A percentile compares a stretch with the other conserved stretches of the same genome.
Evolutionary conservation across 2,329 filamentous ascomycete species (phyloP).

Genomic region (Exophiala dermatitidis): DNA sequence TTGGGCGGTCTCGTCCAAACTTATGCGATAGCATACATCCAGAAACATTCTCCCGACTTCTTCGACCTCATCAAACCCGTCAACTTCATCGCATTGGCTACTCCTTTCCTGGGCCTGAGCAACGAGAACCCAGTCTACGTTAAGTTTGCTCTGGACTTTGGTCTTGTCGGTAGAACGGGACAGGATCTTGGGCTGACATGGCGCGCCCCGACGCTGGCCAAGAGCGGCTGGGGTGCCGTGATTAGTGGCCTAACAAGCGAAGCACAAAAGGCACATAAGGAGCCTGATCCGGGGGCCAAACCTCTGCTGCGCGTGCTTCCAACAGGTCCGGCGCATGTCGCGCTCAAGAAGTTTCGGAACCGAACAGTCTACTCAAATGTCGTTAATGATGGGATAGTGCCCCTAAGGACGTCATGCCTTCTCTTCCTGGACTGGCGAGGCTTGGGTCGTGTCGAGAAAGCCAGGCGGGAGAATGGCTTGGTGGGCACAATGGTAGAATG

Average conservation of each 20-base stretch:
- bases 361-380: constrained; percentile 80
- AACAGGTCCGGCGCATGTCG: constrained; percentile 76
- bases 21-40: constrained; percentile 79
- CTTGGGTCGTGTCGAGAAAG: constrained; percentile 86
- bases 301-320: constrained; percentile 73
- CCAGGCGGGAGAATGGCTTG: constrained; percentile 79
- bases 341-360: constrained; percentile 66
- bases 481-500: constrained; percentile 90
- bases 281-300: constrained; percentile 70
- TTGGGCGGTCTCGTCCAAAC: constrained; percentile 79
- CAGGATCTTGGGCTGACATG: constrained; percentile 93
- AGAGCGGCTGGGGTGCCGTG: constrained; percentile 66
- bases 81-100: constrained; percentile 91
- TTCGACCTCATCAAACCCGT: constrained; percentile 74
- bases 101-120: constrained; percentile 75
- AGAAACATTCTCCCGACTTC: constrained; percentile 72
- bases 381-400: constrained; percentile 85
- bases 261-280: constrained; percentile 50
- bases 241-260: constrained; percentile 57
- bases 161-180: constrained; percentile 88
- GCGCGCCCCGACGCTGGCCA: constrained; percentile 63
- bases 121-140: constrained; percentile 98
- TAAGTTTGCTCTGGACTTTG: constrained; percentile 93
- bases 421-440: constrained; percentile 96
- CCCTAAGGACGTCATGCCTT: constrained; percentile 88